Base-by-base conservation (phyloP, 345 rosid species). In the Gossypium rotundifolium region DNA sequence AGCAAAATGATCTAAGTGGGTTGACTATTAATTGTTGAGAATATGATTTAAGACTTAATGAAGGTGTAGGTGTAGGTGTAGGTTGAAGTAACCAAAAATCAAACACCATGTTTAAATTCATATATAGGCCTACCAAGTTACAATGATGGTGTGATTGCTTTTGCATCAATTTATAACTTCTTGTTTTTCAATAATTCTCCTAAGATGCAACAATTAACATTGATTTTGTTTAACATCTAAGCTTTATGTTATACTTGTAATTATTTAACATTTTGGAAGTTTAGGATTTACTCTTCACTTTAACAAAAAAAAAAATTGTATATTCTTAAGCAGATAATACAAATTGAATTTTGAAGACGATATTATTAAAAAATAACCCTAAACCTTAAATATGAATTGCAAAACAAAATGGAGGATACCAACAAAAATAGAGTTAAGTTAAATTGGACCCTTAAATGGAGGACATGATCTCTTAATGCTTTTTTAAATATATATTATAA, bases 281-380 rank as follows among this genome's bases (percentile, higher is more conserved):
- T 22, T 9, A 11, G 29, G 14, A 29, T 10, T 46, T 46, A 46
- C 38, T 33, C 1, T 0, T 5, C 40, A 5, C 40, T 33, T 33
- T 33, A 4, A 33, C 5, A 29, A 29, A 33, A 33, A 33, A 33
- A 29, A 29, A 33, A 33, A 4, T 4, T 33, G 1, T 33, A 5
- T 5, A 33, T 5, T 33, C 7, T 5, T 33, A 33, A 33, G 40
- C 0, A 5, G 7, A 5, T 33, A 33, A 5, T 33, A 33, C 0
- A 33, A 0, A 0, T 33, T 33, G 0, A 33, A 33, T 33, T 5
- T 5, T 33, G 1, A 0, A 33, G 40, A 33, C 1, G 40, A 0
- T 0, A 33, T 33, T 33, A 1, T 33, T 33, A 5, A 33, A 5
- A 33, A 33, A 33, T 0, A 33, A 33, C 1, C 7, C 7, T 33